phyloP scores from a whole-genome alignment of 495 filamentous ascomycete species.

The Neurospora intermedia region DNA sequence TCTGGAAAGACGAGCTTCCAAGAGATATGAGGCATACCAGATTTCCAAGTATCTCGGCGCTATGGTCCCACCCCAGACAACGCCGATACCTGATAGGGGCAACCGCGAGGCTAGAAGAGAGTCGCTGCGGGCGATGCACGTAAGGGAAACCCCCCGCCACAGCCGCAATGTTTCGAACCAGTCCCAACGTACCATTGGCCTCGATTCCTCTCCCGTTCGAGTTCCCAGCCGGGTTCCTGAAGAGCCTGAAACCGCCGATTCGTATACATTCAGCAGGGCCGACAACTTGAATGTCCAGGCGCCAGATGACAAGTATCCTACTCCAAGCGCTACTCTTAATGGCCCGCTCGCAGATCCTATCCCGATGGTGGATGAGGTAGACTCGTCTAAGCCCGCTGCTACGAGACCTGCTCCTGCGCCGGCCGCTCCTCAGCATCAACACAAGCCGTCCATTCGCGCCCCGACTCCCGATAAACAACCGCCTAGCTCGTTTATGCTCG shows the following conservation, averaged over 20 bases:
- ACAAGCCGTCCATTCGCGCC: constrained; percentile 3
- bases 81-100: constrained; percentile 83
- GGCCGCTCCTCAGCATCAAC: not conserved
- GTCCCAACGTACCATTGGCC: constrained; percentile 19
- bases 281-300: constrained; percentile 43
- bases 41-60: constrained; percentile 85
- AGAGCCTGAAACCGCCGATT: constrained; percentile 37
- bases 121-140: constrained; percentile 83
- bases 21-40: constrained; percentile 90
- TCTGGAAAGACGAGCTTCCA: constrained; percentile 83
- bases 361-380: constrained; percentile 24
- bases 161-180: constrained; percentile 41
- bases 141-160: constrained; percentile 58
- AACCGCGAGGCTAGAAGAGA: no score
- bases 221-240: constrained; percentile 57
- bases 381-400: constrained; percentile 12
- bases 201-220: constrained; percentile 52
- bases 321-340: constrained; percentile 42
- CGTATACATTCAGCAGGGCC: constrained; percentile 21
- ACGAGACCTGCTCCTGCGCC: constrained; percentile 7
- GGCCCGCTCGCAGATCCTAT: constrained; percentile 31
- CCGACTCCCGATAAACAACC: constrained; percentile 33
- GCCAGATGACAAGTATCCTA: constrained; percentile 49
- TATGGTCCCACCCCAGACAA: constrained; percentile 65
- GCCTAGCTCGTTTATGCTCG: constrained; percentile 25